A percentile compares a stretch with the other conserved stretches of the same genome.
These are phyloP conservation scores for Alternaria atra DNA, from an alignment of 2,329 filamentous ascomycete species.

Conservation along the genomic window DNA sequence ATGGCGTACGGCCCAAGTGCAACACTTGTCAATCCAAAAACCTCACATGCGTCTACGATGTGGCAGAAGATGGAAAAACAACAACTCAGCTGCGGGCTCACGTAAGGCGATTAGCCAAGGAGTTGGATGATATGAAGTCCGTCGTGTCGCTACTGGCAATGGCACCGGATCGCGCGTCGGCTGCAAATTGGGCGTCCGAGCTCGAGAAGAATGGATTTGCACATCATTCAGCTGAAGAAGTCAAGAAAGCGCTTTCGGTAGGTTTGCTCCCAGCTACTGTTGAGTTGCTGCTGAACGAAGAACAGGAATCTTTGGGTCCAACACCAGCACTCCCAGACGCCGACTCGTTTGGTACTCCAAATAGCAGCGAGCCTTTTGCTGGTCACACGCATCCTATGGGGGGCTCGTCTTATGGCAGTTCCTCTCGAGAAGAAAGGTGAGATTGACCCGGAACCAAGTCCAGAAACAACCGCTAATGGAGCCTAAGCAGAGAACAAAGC, in stretches of 20 bases:
- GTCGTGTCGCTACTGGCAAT: slow-evolving; percentile 47
- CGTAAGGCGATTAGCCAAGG: slow-evolving; percentile 49
- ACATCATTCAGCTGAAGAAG: slow-evolving; percentile 49
- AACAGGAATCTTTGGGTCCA: slow-evolving; percentile 35
- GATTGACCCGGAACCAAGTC: slow-evolving; percentile 13
- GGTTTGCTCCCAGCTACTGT: neutral
- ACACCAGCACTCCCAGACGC: slow-evolving; percentile 31
- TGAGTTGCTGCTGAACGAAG: slow-evolving; percentile 19
- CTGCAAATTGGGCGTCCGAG: slow-evolving; percentile 48
- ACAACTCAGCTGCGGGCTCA: slow-evolving; percentile 51
- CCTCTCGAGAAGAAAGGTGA: slow-evolving; percentile 46
- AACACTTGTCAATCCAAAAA: slow-evolving; percentile 52
- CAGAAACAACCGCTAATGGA: slow-evolving; percentile 27
- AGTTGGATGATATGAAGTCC: slow-evolving; percentile 52
- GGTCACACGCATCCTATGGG: slow-evolving; percentile 33
- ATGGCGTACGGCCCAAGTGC: slow-evolving; percentile 51
- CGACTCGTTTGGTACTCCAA: slow-evolving; percentile 38
- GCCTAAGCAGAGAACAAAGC: slow-evolving; percentile 43
- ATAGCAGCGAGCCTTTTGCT: slow-evolving; percentile 40
- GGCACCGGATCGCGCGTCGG: slow-evolving; percentile 46
- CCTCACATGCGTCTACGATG: slow-evolving; percentile 49
- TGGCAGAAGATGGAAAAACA: slow-evolving; percentile 51
- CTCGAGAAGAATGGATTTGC: slow-evolving; percentile 51
- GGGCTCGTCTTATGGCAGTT: slow-evolving; percentile 45
- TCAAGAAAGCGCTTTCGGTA: slow-evolving; percentile 49